These are phyloP conservation scores for Paspalum vaginatum DNA, from an alignment of 176 grass and related monocot species.

Conservation along the genomic window DNA sequence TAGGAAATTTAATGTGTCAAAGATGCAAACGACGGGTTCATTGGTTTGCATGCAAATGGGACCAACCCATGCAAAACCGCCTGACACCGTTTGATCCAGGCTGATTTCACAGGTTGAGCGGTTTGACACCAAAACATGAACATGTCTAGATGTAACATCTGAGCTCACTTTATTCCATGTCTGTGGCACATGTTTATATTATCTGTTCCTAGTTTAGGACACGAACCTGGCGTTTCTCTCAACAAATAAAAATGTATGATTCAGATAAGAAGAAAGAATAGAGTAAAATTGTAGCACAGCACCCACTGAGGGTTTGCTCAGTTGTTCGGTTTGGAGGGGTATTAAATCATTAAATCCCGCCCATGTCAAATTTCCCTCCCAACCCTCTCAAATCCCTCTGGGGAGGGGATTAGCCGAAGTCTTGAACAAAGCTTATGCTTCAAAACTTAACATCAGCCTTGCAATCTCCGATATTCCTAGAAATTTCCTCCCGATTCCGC, in stretches of 20 bases:
- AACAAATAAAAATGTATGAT: not conserved
- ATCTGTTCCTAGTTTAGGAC: not conserved
- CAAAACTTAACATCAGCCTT: not conserved
- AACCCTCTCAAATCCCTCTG: too few relatives aligned
- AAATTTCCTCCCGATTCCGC: not conserved
- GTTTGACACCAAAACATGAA: too few relatives aligned
- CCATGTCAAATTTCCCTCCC: too few relatives aligned
- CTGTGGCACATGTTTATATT: not conserved
- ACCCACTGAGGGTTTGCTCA: not conserved
- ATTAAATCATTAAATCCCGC: too few relatives aligned
- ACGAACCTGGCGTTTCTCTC: not conserved
- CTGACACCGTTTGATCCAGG: too few relatives aligned
- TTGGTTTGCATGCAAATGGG: too few relatives aligned
- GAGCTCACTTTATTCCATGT: not conserved
- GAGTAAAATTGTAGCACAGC: not conserved
- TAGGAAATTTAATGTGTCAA: too few relatives aligned
- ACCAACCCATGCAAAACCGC: too few relatives aligned
- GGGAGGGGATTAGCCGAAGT: too few relatives aligned
- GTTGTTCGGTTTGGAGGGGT: too few relatives aligned
- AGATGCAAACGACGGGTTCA: too few relatives aligned
- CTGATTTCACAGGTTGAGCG: too few relatives aligned
- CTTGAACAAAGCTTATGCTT: not conserved
- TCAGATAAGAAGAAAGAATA: not conserved
- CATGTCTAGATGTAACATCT: not conserved
- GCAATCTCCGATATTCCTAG: not conserved